phyloP scores from a whole-genome alignment of 2,329 filamentous ascomycete species.

The Alternaria longipes region DNA sequence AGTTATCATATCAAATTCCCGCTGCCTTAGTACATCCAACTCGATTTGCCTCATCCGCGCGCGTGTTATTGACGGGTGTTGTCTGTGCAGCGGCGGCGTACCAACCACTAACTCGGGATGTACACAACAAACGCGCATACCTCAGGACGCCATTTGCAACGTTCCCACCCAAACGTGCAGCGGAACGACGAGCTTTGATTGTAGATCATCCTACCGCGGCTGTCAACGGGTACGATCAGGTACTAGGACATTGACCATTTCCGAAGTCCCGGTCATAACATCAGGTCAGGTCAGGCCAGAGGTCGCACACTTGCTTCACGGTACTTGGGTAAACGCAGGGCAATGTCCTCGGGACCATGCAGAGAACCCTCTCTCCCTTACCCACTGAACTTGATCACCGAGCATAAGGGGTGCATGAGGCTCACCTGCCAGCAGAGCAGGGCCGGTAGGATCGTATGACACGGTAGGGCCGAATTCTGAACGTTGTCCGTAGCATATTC shows the following conservation, averaged over 20 bases:
- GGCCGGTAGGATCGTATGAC: slow-evolving; percentile 15
- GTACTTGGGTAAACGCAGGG: neutral
- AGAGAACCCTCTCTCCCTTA: neutral
- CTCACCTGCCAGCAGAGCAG: slow-evolving; percentile 13
- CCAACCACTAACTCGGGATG: slow-evolving; percentile 3
- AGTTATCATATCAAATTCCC: neutral
- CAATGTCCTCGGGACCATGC: neutral
- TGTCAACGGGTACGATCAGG: slow-evolving; percentile 10
- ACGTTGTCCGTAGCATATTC: slow-evolving; percentile 25
- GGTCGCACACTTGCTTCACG: neutral
- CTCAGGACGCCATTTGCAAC: slow-evolving; percentile 24
- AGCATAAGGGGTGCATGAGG: slow-evolving; percentile 17
- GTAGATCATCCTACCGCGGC: slow-evolving; percentile 14
- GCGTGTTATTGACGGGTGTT: neutral
- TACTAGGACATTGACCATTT: slow-evolving; percentile 22
- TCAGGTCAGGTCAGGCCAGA: slow-evolving; percentile 4
- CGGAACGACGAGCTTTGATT: slow-evolving; percentile 33
- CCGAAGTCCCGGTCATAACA: slow-evolving; percentile 5
- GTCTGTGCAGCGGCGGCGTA: slow-evolving; percentile 17
- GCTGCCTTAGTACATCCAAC: neutral
- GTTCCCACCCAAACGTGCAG: slow-evolving; percentile 14
- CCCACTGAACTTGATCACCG: slow-evolving; percentile 8
- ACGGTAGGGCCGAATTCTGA: slow-evolving; percentile 21
- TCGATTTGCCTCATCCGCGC: slow-evolving; percentile 2
- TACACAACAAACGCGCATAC: slow-evolving; percentile 13